Evolutionary conservation across 345 rosid genomes (phyloP), one percentile per base, ranked within the genome.

Genomic region (Diplotaxis tenuifolia): DNA sequence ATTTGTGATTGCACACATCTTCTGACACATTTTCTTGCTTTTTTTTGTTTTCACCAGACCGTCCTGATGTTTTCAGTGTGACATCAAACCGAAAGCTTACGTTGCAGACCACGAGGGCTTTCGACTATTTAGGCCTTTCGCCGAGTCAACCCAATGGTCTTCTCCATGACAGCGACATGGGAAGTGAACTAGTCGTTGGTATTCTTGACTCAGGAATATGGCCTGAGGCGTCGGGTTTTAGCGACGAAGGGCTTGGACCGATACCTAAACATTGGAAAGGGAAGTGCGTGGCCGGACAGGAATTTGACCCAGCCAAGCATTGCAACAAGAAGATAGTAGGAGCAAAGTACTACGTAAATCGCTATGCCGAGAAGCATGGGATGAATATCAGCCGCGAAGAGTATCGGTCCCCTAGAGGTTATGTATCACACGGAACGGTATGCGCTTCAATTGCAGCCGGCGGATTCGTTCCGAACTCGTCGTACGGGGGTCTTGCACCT

Each of bases 261-360:
- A 80, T 78, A 65, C 84, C 86, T 5, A 71, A 78, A 18, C 82
- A 53, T 22, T 83, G 84, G 84, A 80, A 80, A 40, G 84, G 86
- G 1, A 38, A 45, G 9, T 83, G 84, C 73, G 62, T 75, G 61
- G 82, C 82, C 0, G 86, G 86, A 61, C n/a, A 12, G 34, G 29
- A 5, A 1, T 83, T 83, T 31, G 61, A 75, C 73, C 71, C 75
- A 64, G 62, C 70, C 50, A 53, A 28, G 52, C 72, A 80, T 31
- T 83, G 84, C 67, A 80, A 81, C 62, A 80, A 71, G 40, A 73
- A 73, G 59, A 1, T 73, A 65, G 27, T 73, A 75, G 84, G 86
- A 56, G 86, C 82, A 36, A 76, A 65, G 70, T 78, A 81, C 82
- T 83, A 28, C 58, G 7, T 66, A 19, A 80, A 80, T 50, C 73